phyloP scores from a whole-genome alignment of 2,329 filamentous ascomycete genomes.

The Exophiala alcalophila region DNA sequence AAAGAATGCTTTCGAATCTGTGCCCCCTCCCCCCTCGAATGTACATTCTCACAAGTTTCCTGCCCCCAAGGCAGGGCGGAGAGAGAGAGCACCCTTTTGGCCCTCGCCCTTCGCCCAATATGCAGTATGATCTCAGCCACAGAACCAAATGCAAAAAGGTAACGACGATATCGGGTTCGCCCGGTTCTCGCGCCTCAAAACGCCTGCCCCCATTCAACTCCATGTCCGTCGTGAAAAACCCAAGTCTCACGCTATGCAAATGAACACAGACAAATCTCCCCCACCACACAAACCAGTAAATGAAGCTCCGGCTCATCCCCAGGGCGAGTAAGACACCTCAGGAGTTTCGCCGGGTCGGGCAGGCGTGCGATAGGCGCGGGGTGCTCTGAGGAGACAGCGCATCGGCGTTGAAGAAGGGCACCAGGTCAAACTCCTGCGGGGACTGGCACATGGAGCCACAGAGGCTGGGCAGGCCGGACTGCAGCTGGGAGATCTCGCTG shows the following conservation, averaged over 20 bases:
- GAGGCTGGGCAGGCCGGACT: constrained; percentile 18
- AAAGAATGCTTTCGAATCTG: no score
- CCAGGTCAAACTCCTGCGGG: constrained; percentile 27
- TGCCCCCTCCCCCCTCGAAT: no score
- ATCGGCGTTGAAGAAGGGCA: constrained; percentile 23
- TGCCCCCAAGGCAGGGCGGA: no score
- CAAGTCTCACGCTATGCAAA: constrained; percentile 17
- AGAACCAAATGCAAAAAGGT: no score
- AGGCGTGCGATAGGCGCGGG: constrained; percentile 13
- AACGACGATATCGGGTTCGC: no score
- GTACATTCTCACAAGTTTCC: no score
- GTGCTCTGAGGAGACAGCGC: constrained; percentile 15
- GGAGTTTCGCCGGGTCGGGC: constrained; percentile 10
- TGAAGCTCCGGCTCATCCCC: not conserved
- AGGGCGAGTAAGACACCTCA: not conserved
- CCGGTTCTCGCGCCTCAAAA: not conserved
- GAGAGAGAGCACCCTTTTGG: no score
- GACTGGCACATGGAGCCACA: constrained; percentile 23
- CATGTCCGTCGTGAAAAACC: no score
- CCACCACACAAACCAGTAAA: constrained; percentile 11
- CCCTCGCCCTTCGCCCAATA: no score
- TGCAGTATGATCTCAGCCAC: no score
- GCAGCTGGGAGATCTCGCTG: constrained; percentile 25
- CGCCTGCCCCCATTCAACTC: no score
- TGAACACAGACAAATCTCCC: no score